These are phyloP conservation scores for Cerrena zonata DNA, from an alignment of 1,284 basidiomycete species.

Conservation along the genomic window DNA sequence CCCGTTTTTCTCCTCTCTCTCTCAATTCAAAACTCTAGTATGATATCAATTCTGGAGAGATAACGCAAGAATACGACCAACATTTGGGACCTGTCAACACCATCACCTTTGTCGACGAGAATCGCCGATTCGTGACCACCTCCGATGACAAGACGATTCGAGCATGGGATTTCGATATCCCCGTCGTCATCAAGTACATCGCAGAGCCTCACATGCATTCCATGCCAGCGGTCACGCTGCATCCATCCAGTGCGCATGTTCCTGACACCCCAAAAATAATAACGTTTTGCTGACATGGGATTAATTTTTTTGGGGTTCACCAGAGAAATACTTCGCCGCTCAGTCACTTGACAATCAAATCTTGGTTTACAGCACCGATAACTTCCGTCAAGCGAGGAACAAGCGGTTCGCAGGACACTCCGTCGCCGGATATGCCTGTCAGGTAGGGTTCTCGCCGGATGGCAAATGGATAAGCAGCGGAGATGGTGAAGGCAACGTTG, in stretches of 20 bases:
- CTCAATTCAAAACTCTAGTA: conserved; percentile 75
- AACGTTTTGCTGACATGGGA: too few relatives aligned
- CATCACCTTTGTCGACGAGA: conserved; percentile 96
- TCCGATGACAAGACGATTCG: conserved; percentile 99
- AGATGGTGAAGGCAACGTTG: conserved; percentile 89
- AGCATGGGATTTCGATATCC: conserved; percentile 97
- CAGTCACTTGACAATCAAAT: conserved; percentile 99
- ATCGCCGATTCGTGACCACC: conserved; percentile 94
- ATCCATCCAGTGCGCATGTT: conserved; percentile 75
- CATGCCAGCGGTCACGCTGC: conserved; percentile 94
- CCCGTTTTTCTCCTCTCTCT: conserved; percentile 4
- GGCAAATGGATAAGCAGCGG: conserved; percentile 96
- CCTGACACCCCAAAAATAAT: conserved; percentile 8
- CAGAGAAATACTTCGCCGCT: conserved; percentile 93
- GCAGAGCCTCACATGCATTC: conserved; percentile 99
- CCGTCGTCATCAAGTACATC: conserved; percentile 98
- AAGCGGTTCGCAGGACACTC: conserved; percentile 97
- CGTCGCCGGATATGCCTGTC: conserved; percentile 93
- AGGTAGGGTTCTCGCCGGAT: conserved; percentile 94
- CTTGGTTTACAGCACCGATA: conserved; percentile 91
- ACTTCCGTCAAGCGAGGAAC: conserved; percentile 96
- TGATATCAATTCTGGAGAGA: conserved; percentile 87
- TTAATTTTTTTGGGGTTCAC: too few relatives aligned
- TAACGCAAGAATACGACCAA: conserved; percentile 97
- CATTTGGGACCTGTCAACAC: conserved; percentile 97